phyloP scores from a whole-genome alignment of 768 basidiomycete species.

The Serendipita sp. region DNA sequence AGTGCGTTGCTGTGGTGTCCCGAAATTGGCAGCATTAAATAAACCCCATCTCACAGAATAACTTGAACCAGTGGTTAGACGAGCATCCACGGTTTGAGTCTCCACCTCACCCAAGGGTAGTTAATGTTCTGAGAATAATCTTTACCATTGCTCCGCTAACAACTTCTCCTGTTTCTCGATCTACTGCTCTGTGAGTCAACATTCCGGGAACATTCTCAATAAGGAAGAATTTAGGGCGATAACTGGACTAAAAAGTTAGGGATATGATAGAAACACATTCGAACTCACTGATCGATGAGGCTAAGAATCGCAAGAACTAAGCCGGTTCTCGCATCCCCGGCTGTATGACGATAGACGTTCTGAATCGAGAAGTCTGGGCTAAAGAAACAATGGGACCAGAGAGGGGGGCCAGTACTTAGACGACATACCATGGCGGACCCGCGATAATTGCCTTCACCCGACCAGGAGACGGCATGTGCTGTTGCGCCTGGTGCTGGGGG shows the following conservation, averaged over 20 bases:
- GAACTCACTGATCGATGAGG: background rate
- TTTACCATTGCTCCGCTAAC: background rate
- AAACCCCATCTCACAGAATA: conserved; percentile 1
- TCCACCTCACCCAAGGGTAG: background rate
- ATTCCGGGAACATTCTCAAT: background rate
- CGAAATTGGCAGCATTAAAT: background rate
- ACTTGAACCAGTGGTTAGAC: background rate
- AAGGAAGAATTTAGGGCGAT: background rate
- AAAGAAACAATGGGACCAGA: background rate
- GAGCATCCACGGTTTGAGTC: background rate
- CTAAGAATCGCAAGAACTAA: background rate
- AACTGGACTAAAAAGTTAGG: background rate
- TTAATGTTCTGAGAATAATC: conserved; percentile 1
- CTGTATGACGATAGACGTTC: background rate
- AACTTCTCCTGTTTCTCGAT: background rate
- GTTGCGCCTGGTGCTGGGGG: background rate
- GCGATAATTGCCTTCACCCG: background rate
- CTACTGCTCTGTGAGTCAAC: background rate
- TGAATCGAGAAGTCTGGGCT: background rate
- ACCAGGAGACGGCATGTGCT: background rate
- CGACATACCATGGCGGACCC: background rate
- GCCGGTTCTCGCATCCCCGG: background rate
- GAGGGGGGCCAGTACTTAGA: background rate
- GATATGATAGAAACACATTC: background rate
- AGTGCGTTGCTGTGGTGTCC: background rate